phyloP scores from a whole-genome alignment of 192 early-diverging fungal species.

The Podila epicladia region DNA sequence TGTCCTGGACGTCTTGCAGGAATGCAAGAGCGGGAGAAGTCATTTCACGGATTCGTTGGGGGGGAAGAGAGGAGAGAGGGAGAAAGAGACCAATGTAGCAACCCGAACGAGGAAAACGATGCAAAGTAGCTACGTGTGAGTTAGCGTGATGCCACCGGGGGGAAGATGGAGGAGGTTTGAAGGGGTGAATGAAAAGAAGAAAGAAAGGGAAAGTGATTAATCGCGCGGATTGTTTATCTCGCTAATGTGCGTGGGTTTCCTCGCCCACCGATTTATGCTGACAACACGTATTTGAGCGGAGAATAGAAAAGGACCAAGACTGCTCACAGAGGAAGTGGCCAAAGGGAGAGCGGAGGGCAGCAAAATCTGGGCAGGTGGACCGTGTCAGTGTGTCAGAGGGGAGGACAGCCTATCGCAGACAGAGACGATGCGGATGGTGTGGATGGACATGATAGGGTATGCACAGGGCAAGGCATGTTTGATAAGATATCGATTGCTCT shows the following conservation, averaged over 20 bases:
- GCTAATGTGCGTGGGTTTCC: neutral
- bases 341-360: no score
- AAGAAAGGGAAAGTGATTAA: constrained; percentile 4
- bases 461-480: no score
- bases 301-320: no score
- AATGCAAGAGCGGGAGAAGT: constrained; percentile 2
- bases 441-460: no score
- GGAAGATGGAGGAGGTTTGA: neutral
- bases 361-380: no score
- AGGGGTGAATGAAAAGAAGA: neutral
- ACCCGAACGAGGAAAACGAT: neutral
- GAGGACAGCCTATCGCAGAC: no score
- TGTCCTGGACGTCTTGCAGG: constrained; percentile 20
- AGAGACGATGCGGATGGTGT: no score
- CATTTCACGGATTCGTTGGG: neutral
- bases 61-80: neutral
- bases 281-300: neutral
- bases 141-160: neutral
- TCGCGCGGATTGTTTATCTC: no score
- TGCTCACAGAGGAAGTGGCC: no score
- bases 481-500: no score
- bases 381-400: no score
- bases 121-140: neutral
- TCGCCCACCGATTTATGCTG: neutral
- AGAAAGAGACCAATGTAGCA: neutral